These are phyloP conservation scores for Angomonas deanei DNA, from an alignment of 208 protist genomes.

Conservation along the genomic window DNA sequence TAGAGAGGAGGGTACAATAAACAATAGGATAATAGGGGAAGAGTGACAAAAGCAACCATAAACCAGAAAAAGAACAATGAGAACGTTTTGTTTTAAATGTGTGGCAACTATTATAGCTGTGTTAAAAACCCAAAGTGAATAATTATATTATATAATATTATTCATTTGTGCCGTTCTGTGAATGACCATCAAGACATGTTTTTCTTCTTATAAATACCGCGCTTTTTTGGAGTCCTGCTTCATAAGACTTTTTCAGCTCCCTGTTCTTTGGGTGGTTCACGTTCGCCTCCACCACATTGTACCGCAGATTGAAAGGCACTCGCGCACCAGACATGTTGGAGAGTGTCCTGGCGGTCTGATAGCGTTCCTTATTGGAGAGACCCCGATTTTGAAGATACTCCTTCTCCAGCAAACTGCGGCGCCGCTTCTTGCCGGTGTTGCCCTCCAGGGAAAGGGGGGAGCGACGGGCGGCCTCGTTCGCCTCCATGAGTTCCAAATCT, in stretches of 20 bases:
- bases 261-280: conserved; percentile 58
- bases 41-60: background rate
- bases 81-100: too few relatives aligned
- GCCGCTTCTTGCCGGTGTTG: conserved; percentile 7
- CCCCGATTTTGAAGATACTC: conserved; percentile 63
- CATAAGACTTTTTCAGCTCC: conserved; percentile 39
- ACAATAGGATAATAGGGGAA: background rate
- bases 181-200: background rate
- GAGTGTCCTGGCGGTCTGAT: conserved; percentile 45
- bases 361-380: conserved; percentile 53
- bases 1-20: background rate
- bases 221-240: conserved; percentile 48
- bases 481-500: conserved; percentile 10
- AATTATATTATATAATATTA: background rate
- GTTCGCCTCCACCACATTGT: conserved; percentile 81
- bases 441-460: conserved; percentile 7
- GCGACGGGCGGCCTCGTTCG: conserved; percentile 13
- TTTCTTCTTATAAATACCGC: conserved; percentile 22
- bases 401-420: conserved; percentile 34
- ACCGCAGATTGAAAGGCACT: conserved; percentile 85
- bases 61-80: too few relatives aligned
- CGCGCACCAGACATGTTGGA: conserved; percentile 68
- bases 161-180: background rate
- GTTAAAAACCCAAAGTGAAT: background rate
- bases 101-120: too few relatives aligned